phyloP scores from a whole-genome alignment of 768 basidiomycete species.

The Rhodotorula toruloides region DNA sequence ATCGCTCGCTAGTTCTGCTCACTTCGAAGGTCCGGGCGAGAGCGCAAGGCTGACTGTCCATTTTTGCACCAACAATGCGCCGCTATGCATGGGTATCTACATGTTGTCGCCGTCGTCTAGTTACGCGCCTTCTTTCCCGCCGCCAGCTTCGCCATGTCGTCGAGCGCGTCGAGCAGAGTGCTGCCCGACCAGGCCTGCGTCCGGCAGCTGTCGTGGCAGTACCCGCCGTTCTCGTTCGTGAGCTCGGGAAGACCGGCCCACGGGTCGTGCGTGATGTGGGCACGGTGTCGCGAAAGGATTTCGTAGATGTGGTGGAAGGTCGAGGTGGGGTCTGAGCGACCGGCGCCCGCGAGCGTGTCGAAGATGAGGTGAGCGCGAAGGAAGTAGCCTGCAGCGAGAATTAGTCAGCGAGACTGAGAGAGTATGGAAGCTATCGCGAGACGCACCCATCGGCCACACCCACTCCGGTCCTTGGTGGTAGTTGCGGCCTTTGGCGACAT shows the following conservation, averaged over 20 bases:
- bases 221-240: conserved; percentile 75
- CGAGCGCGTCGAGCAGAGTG: conserved; percentile 32
- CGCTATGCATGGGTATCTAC: too few species aligned
- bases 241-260: conserved; percentile 92
- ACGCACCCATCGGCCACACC: conserved; percentile 33
- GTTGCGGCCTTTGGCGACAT: conserved; percentile 87
- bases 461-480: conserved; percentile 57
- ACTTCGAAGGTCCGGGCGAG: too few species aligned
- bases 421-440: conserved; percentile 80
- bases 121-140: not conserved
- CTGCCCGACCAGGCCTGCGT: conserved; percentile 88
- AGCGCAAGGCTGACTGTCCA: too few species aligned
- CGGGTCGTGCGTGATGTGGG: conserved; percentile 68
- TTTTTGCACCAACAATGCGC: too few species aligned
- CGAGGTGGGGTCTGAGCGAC: conserved; percentile 59
- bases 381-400: conserved; percentile 64
- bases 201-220: conserved; percentile 79
- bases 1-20: too few species aligned
- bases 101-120: too few species aligned
- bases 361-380: conserved; percentile 87
- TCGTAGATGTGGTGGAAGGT: conserved; percentile 77
- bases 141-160: conserved; percentile 25
- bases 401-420: conserved; percentile 61
- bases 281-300: conserved; percentile 63
- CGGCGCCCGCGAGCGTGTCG: conserved; percentile 63